Evolutionary conservation across 2,329 filamentous ascomycete genomes (phyloP).

Genomic region (Amylocarpus encephaloides): DNA sequence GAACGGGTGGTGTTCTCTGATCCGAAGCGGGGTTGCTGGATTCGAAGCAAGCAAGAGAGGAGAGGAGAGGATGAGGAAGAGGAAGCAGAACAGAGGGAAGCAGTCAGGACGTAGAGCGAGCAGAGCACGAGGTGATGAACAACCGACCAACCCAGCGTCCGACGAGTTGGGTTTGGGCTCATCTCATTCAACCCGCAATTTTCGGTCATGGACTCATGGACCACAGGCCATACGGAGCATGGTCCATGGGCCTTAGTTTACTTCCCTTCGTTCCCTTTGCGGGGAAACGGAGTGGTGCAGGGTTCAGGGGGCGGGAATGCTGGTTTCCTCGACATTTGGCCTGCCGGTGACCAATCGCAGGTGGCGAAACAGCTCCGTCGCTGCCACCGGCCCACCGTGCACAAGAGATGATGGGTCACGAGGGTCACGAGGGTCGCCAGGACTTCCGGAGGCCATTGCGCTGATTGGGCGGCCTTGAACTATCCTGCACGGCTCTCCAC

Average conservation of each 20-base stretch:
- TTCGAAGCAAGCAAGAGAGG: background rate
- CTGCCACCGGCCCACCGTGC: too few relatives aligned
- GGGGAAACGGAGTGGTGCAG: conserved; percentile 1
- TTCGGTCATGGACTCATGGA: background rate
- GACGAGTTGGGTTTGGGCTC: conserved; percentile 4
- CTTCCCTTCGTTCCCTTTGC: conserved; percentile 5
- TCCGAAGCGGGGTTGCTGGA: background rate
- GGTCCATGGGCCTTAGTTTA: too few relatives aligned
- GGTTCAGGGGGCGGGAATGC: background rate
- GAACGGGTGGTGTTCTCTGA: background rate
- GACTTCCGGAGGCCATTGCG: background rate
- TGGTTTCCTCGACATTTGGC: background rate
- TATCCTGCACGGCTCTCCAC: too few relatives aligned
- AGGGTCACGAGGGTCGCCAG: background rate
- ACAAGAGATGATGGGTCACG: background rate
- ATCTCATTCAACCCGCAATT: conserved; percentile 7
- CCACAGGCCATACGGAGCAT: too few relatives aligned
- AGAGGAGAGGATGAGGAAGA: background rate
- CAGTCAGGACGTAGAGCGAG: conserved; percentile 2
- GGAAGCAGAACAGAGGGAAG: background rate
- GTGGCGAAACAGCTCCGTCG: background rate
- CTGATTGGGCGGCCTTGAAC: conserved; percentile 1
- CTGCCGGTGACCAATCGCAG: conserved; percentile 7
- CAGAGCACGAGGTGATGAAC: background rate
- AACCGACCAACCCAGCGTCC: background rate